Conservation (phyloP, 75 land plant species). For the Chamaecyparis obtusa region DNA sequence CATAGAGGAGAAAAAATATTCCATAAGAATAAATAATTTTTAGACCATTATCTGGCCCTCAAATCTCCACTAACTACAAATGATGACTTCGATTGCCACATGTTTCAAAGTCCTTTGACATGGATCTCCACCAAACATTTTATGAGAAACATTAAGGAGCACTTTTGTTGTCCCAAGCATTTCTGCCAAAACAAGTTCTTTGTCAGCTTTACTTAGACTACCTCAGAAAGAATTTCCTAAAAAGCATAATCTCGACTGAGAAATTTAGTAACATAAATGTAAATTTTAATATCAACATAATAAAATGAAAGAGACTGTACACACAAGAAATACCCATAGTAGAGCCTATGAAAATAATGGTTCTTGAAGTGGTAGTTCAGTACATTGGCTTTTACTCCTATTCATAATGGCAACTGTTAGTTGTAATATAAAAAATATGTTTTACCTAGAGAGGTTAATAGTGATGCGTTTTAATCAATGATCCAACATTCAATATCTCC, state of each 20-base stretch:
- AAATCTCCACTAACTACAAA: conserved; percentile 35
- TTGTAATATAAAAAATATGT: too few relatives aligned
- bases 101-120: conserved; percentile 64
- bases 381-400: neutral
- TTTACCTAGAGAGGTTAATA: too few relatives aligned
- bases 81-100: conserved; percentile 69
- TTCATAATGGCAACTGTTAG: too few relatives aligned
- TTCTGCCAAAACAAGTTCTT: conserved; percentile 37
- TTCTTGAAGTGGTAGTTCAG: too few relatives aligned
- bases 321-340: neutral
- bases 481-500: too few relatives aligned
- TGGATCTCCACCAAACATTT: conserved; percentile 69
- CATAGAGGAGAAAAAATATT: neutral
- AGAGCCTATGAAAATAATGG: neutral
- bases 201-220: neutral
- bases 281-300: neutral
- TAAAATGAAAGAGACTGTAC: neutral
- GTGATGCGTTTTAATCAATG: too few relatives aligned
- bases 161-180: conserved; percentile 60
- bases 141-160: conserved; percentile 43
- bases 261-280: conserved; percentile 26
- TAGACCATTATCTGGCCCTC: neutral
- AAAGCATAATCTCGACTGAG: neutral
- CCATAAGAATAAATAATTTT: neutral
- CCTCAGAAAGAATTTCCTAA: conserved; percentile 15